Evolutionary conservation across 2,329 filamentous ascomycete species (phyloP).

Genomic region (Ophiostoma novo-ulmi): DNA sequence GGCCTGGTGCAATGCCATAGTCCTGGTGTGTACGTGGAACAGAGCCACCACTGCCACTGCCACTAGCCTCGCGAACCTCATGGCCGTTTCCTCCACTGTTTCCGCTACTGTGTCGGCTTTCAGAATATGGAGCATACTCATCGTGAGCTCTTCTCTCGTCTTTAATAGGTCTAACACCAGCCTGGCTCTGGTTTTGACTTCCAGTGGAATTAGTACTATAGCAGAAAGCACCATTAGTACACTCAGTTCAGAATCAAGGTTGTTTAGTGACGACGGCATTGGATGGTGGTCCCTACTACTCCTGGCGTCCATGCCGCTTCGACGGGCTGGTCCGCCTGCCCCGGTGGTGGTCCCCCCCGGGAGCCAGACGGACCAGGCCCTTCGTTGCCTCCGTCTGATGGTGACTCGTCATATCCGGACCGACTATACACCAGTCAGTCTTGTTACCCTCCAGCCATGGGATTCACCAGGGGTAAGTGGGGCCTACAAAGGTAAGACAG

Average conservation of each 20-base stretch:
- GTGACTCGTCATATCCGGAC: not conserved
- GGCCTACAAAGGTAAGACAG: not conserved
- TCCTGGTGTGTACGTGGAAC: not conserved
- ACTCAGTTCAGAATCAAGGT: not conserved
- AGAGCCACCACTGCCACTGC: not conserved
- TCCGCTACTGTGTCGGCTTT: not conserved
- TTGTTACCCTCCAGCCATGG: not conserved
- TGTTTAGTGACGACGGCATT: not conserved
- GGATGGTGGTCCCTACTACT: not conserved
- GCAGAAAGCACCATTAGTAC: not conserved
- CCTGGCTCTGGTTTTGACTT: not conserved
- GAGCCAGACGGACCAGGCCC: not conserved
- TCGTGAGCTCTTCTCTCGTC: not conserved
- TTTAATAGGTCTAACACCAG: not conserved
- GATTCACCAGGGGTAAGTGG: not conserved
- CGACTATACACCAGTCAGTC: slow-evolving; percentile 11
- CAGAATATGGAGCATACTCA: not conserved
- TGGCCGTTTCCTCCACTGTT: no score
- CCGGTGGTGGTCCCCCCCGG: not conserved
- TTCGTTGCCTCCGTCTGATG: not conserved
- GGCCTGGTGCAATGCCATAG: not conserved
- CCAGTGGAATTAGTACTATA: not conserved
- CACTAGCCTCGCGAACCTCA: not conserved
- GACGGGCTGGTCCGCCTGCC: not conserved
- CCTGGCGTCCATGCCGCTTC: not conserved